Percentiles rank a stretch among this genome's conserved stretches.
Conservation (phyloP, 345 rosid species). For the Syzygium aqueum region DNA sequence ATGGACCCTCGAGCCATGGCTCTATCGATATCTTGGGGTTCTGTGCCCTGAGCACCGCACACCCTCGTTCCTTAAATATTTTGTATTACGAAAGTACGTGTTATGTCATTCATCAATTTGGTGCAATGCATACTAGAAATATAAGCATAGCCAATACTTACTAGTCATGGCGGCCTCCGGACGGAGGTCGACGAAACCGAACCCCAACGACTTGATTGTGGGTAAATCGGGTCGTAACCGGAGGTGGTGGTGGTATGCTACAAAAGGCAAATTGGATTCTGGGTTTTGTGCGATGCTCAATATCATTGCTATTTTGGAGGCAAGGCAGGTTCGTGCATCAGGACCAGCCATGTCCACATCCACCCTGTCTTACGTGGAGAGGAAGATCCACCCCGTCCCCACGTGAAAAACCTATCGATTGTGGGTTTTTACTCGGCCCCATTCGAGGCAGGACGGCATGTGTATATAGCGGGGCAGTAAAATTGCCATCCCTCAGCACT, state of each 20-base stretch:
- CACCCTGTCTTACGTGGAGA: not conserved
- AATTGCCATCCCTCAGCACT: not conserved
- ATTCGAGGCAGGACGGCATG: not conserved
- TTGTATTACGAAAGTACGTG: not conserved
- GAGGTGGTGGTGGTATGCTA: not conserved
- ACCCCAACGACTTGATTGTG: not conserved
- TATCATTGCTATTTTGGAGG: not conserved
- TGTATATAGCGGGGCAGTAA: not conserved
- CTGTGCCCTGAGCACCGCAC: fast-evolving
- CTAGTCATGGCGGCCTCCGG: not conserved
- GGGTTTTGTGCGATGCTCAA: not conserved
- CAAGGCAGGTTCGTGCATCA: not conserved
- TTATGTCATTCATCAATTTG: not conserved
- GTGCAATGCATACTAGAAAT: not conserved
- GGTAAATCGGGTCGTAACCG: fast-evolving
- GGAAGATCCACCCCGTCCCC: not conserved
- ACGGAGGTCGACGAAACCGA: not conserved
- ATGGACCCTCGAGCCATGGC: not conserved
- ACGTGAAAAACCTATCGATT: not conserved
- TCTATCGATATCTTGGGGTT: not conserved
- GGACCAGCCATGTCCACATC: not conserved
- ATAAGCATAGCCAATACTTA: not conserved
- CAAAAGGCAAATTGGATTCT: not conserved
- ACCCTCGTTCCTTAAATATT: not conserved
- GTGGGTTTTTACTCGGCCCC: not conserved